Evolutionary conservation across 148 eudicot genomes (phyloP).

Genomic region (Pouteria glomerata): DNA sequence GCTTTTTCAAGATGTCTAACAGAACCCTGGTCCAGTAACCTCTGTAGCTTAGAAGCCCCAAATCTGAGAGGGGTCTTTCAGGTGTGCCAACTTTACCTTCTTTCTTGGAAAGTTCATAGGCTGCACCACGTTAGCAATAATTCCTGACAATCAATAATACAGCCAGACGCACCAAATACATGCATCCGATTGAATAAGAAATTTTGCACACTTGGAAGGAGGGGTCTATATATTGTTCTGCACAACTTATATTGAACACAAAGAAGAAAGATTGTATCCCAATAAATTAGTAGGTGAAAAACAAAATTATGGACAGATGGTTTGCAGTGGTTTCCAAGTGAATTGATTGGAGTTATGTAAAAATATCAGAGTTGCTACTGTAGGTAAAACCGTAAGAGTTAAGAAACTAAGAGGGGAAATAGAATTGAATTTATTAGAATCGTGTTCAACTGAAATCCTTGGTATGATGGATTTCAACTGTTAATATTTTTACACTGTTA

Average conservation of each 20-base stretch:
- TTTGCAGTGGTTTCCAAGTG: too few relatives aligned
- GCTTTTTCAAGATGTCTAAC: constrained; percentile 85
- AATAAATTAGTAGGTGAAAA: too few relatives aligned
- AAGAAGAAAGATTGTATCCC: not conserved
- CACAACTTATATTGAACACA: not conserved
- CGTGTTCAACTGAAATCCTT: too few relatives aligned
- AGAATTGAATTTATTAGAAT: not conserved
- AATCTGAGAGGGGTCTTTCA: constrained; percentile 94
- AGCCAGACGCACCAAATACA: too few relatives aligned
- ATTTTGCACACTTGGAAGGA: not conserved
- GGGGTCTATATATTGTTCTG: not conserved
- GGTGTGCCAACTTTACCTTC: constrained; percentile 98
- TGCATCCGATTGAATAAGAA: too few relatives aligned
- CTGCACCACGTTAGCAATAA: constrained; percentile 31
- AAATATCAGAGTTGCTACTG: not conserved
- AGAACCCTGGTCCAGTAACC: constrained; percentile 99
- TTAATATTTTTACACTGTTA: too few relatives aligned
- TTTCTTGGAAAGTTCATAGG: constrained; percentile 98
- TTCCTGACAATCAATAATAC: not conserved
- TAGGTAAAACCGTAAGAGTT: not conserved
- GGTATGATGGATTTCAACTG: too few relatives aligned
- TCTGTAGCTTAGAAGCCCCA: constrained; percentile 89
- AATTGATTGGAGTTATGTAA: too few relatives aligned
- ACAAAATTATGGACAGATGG: too few relatives aligned
- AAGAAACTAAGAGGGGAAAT: not conserved